A percentile compares a stretch with the other conserved stretches of the same genome.
Conservation (phyloP, 176 grass and related monocot species). For the Eleusine indica region DNA sequence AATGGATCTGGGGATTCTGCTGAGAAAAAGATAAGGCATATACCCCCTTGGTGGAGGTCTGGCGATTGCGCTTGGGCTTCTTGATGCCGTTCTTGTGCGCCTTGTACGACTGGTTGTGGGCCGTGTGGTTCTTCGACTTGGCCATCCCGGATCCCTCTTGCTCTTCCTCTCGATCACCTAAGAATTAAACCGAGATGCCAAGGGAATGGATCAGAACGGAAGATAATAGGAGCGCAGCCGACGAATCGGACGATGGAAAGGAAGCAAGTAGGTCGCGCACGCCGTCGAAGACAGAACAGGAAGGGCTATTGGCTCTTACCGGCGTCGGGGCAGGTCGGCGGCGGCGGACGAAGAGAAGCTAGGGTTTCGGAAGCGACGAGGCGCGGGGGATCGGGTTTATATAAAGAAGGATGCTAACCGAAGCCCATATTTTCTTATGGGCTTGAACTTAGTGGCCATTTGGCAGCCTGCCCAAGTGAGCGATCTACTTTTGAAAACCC, state of each 20-base stretch:
- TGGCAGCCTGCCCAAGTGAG: too few species aligned
- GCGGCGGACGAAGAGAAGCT: conserved; percentile 36
- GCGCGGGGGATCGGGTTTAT: not conserved
- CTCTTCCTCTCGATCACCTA: conserved; percentile 20
- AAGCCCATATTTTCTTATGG: not conserved
- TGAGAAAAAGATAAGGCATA: not conserved
- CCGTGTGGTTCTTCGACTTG: conserved; percentile 96
- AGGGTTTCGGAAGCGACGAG: conserved; percentile 41
- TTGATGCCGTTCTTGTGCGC: conserved; percentile 91
- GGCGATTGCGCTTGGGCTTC: conserved; percentile 77
- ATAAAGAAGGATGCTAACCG: not conserved
- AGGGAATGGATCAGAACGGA: not conserved
- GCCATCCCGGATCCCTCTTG: conserved; percentile 57
- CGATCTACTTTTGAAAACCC: too few species aligned
- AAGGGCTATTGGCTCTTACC: not conserved
- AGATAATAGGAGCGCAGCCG: not conserved
- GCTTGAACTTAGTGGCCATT: not conserved
- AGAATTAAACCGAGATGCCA: not conserved
- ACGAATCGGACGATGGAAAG: not conserved
- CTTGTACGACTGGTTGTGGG: conserved; percentile 89
- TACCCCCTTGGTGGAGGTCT: conserved; percentile 93
- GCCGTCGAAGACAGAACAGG: not conserved
- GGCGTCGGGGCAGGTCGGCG: conserved; percentile 14
- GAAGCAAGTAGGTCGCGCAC: not conserved
- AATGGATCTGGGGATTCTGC: not conserved